These are phyloP conservation scores for Saccharomycopsis synnaedendra DNA, from an alignment of 805 yeast genomes.

Conservation along the genomic window DNA sequence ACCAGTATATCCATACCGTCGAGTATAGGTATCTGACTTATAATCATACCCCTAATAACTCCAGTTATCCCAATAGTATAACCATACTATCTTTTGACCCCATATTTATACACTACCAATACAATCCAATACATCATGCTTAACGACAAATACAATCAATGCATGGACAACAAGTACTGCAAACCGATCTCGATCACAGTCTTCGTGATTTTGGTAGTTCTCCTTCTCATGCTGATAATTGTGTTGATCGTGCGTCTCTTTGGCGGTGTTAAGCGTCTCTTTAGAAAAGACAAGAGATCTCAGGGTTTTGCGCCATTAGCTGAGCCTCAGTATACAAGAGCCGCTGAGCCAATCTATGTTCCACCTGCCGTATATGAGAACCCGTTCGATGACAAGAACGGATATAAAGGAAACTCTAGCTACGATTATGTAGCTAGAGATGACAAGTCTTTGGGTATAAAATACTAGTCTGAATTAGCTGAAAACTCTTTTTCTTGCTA, in stretches of 20 bases:
- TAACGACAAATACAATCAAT: slow-evolving; percentile 61
- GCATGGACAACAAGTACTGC: slow-evolving; percentile 70
- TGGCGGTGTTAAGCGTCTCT: slow-evolving; percentile 43
- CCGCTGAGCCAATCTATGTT: slow-evolving; percentile 13
- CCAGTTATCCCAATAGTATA: neutral
- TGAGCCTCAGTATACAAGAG: slow-evolving; percentile 13
- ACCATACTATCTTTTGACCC: slow-evolving; percentile 1
- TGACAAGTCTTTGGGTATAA: neutral
- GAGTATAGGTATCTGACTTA: neutral
- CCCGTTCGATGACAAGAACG: neutral
- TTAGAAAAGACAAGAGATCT: slow-evolving; percentile 10
- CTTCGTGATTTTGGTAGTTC: slow-evolving; percentile 43
- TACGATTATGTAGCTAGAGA: neutral
- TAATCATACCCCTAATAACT: neutral
- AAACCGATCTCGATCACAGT: slow-evolving; percentile 70
- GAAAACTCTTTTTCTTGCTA: no score
- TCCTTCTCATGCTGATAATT: slow-evolving; percentile 45
- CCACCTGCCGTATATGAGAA: neutral
- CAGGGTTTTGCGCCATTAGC: slow-evolving; percentile 14
- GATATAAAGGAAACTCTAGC: neutral
- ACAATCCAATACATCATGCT: slow-evolving; percentile 27
- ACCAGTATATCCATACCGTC: neutral
- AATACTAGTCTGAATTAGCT: neutral
- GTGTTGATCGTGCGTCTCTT: slow-evolving; percentile 44
- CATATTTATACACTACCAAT: neutral